Percentiles rank a stretch among this genome's conserved stretches.
phyloP scores from a whole-genome alignment of 805 yeast genomes.

The Candida vaughaniae region DNA sequence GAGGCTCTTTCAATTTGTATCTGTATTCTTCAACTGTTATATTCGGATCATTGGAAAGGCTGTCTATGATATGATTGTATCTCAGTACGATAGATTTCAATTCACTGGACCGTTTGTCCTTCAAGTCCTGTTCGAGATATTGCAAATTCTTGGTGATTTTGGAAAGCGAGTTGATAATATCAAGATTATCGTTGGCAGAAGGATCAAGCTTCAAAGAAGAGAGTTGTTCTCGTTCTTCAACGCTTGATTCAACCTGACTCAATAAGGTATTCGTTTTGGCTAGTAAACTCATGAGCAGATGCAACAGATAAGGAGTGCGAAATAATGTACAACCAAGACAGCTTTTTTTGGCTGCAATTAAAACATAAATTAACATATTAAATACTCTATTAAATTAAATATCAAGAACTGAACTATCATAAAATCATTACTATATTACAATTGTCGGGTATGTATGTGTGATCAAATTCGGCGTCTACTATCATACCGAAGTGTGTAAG shows the following conservation, averaged over 20 bases:
- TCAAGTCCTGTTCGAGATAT: slow-evolving; percentile 30
- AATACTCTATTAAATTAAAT: slow-evolving; percentile 1
- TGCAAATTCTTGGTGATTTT: slow-evolving; percentile 26
- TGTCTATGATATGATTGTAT: slow-evolving; percentile 19
- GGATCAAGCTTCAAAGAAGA: slow-evolving; percentile 33
- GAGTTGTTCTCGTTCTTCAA: slow-evolving; percentile 7
- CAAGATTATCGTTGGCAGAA: slow-evolving; percentile 38
- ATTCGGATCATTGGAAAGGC: slow-evolving; percentile 24
- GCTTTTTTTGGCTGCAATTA: background rate
- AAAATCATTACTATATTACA: slow-evolving; percentile 4
- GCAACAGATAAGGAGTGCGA: slow-evolving; percentile 2
- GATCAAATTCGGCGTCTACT: too few species aligned
- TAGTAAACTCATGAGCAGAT: slow-evolving; percentile 4
- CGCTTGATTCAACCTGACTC: slow-evolving; percentile 22
- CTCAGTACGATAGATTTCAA: slow-evolving; percentile 11
- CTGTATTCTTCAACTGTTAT: slow-evolving; percentile 32
- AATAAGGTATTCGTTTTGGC: slow-evolving; percentile 19
- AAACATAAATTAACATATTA: background rate
- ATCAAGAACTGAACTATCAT: slow-evolving; percentile 9
- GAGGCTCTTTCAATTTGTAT: slow-evolving; percentile 13
- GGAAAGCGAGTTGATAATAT: slow-evolving; percentile 28
- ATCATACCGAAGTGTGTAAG: slow-evolving; percentile 11
- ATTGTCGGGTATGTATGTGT: too few species aligned
- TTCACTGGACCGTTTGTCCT: slow-evolving; percentile 5
- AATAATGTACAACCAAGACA: background rate